A percentile compares a stretch with the other conserved stretches of the same genome.
These are phyloP conservation scores for Penicillium sp. DNA, from an alignment of 2,329 filamentous ascomycete species.

Conservation along the genomic window DNA sequence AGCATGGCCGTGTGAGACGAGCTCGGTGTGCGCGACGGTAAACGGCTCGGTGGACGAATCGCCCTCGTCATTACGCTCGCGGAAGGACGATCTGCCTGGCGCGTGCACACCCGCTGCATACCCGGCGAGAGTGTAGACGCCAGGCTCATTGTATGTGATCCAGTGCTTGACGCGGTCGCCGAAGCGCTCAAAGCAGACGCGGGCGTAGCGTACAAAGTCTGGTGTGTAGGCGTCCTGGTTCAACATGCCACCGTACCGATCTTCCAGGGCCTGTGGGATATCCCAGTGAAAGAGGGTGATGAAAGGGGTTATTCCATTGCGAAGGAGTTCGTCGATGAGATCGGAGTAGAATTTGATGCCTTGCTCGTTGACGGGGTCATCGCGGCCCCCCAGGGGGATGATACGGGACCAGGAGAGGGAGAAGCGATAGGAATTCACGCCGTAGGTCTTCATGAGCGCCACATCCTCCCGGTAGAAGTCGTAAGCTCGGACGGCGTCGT, in stretches of 20 bases:
- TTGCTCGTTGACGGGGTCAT: constrained; percentile 71
- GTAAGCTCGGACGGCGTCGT: constrained; percentile 76
- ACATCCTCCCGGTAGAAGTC: constrained; percentile 71
- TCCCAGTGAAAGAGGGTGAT: constrained; percentile 84
- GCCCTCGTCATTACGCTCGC: constrained; percentile 64
- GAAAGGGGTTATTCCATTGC: constrained; percentile 69
- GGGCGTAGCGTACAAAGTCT: constrained; percentile 76
- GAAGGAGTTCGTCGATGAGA: constrained; percentile 71
- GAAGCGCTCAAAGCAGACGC: constrained; percentile 67
- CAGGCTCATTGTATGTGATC: constrained; percentile 85
- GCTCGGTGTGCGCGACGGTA: constrained; percentile 71
- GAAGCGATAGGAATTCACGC: constrained; percentile 73
- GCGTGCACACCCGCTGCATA: constrained; percentile 73
- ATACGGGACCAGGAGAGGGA: constrained; percentile 73
- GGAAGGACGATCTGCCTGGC: constrained; percentile 70
- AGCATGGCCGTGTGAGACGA: constrained; percentile 71
- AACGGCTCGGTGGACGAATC: constrained; percentile 73
- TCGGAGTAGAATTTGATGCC: constrained; percentile 74
- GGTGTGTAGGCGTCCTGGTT: constrained; percentile 72
- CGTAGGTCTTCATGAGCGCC: constrained; percentile 66
- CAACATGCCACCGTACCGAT: constrained; percentile 73
- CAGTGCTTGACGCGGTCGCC: constrained; percentile 73
- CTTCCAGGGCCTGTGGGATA: constrained; percentile 68
- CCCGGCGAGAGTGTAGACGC: constrained; percentile 72
- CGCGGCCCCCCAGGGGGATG: constrained; percentile 71